Base-by-base conservation (phyloP, 2,329 filamentous ascomycete genomes). In the Orbilia ellipsospora region DNA sequence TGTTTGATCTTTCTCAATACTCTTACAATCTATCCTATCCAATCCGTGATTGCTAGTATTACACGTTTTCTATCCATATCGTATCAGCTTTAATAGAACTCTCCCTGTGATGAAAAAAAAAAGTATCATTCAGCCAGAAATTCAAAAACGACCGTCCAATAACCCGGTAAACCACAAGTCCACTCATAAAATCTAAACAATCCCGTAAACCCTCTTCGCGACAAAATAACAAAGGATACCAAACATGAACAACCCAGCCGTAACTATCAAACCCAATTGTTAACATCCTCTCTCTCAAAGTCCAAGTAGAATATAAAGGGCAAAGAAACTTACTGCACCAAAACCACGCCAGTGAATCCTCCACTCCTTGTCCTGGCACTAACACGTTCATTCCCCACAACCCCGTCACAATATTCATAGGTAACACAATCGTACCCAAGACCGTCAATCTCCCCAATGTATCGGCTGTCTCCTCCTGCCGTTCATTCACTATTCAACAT, bases 361-460 rank as follows among this genome's bases (percentile, higher is more conserved):
- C 80, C 18, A 82, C 82, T 20, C 84, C 81, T 62, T 79, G 80
- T 66, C 89, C 93, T 0, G 92, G 92, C 15, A 95, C 90, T 2
- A 82, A 81, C 0, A 96, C 92, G 83, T 96, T 96, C 92, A 96
- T 96, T 65, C 92, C 92, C 80, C 94, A 94, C 51, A 94, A 84
- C 83, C 92, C 85, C 73, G 92, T 96, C 77, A 98, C 89, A 78
- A 99, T 85, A 81, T 98, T 99, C 78, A 99, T 88, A 2, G 95
- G 95, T 72, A 99, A 94, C n/a, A 99, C 88, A 78, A 99, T 92
- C 2, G 94, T 97, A 0, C 93, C 95, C 78, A 98, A 86, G 73
- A 98, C 88, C 0, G 95, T 99, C 80, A 99, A 95, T 85, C 97
- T 97, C 84, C 93, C 94, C 12, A 99, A 88, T 5, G 94, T 91